Evolutionary conservation across 345 rosid genomes (phyloP), one percentile per base, ranked within the genome.

Genomic region (Populus davidiana): DNA sequence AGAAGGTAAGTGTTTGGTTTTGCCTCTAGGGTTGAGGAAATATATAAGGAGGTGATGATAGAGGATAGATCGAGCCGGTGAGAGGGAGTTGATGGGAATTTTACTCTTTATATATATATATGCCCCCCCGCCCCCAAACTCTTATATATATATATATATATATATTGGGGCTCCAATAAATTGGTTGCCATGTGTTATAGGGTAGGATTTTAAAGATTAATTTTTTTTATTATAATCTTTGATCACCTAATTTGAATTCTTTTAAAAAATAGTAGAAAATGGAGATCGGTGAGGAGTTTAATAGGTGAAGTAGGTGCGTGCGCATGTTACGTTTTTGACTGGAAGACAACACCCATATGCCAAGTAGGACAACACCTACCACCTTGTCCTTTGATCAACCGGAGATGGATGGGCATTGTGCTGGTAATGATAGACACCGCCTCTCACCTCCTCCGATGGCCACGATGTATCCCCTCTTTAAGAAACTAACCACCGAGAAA

Each of bases 21-120:
- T 81, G 80, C 8, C 76, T 17, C 64, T 78, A 74, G 79, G 85
- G n/a, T 74, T 61, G 77, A 13, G 83, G 61, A 84, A 81, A 81
- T 84, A 84, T 82, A 85, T 80, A 71, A 66, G 84, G 74, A 73
- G 88, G 88, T 85, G 78, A 54, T 49, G 86, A 80, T 69, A 13
- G 81, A 59, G 47, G 68, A 25, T 25, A 49, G 74, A 75, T n/a
- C n/a, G n/a, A n/a, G 77, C 69, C 31, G 87, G 83, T 84, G 81
- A 54, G 33, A 73, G 65, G 81, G 79, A 54, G 72, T 73, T 75
- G 61, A 50, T 43, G 5, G 67, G 59, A 21, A 73, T 3, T 49
- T 74, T 18, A 3, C 5, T 21, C 2, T 31, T 2, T 31, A 31
- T 2, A 33, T 33, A 33, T 33, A 33, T 33, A 33, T 33, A 33